Conservation (phyloP, 1,284 basidiomycete species). For the Mycosarcoma mackinlayi region DNA sequence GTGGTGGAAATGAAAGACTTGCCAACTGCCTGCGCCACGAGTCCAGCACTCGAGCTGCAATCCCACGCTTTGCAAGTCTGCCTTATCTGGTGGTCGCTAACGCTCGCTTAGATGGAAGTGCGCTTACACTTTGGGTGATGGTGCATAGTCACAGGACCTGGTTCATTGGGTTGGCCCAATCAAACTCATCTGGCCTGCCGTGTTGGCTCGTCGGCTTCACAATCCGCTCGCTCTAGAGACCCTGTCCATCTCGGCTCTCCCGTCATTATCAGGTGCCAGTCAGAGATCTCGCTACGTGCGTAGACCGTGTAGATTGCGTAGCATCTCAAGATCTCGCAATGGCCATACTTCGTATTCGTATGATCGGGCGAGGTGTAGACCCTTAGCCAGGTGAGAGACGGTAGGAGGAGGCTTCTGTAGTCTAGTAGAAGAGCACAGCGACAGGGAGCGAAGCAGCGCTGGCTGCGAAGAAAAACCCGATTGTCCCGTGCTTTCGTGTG, state of each 20-base stretch:
- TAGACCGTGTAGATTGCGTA: no score
- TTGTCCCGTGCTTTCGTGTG: no score
- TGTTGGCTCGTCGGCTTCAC: slow-evolving; percentile 3
- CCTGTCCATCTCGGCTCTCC: background rate
- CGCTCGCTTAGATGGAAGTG: slow-evolving; percentile 30
- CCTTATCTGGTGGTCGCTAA: slow-evolving; percentile 38
- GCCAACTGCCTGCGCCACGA: background rate
- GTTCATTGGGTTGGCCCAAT: background rate
- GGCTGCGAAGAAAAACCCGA: no score
- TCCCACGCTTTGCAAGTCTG: background rate
- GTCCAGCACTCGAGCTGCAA: background rate
- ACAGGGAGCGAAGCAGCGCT: no score
- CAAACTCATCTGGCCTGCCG: no score
- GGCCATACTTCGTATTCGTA: no score
- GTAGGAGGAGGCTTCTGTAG: no score
- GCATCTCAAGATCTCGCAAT: no score
- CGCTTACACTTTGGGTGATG: no score
- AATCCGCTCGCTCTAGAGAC: slow-evolving; percentile 32
- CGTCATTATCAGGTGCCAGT: background rate
- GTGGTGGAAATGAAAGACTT: background rate
- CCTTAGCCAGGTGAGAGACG: background rate
- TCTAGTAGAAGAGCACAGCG: no score
- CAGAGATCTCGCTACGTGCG: background rate
- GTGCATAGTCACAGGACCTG: slow-evolving; percentile 5
- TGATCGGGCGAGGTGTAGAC: no score